A percentile compares a stretch with the other conserved stretches of the same genome.
phyloP scores from a whole-genome alignment of 306 rosid genomes.

The Amphicarpaea edgeworthii region DNA sequence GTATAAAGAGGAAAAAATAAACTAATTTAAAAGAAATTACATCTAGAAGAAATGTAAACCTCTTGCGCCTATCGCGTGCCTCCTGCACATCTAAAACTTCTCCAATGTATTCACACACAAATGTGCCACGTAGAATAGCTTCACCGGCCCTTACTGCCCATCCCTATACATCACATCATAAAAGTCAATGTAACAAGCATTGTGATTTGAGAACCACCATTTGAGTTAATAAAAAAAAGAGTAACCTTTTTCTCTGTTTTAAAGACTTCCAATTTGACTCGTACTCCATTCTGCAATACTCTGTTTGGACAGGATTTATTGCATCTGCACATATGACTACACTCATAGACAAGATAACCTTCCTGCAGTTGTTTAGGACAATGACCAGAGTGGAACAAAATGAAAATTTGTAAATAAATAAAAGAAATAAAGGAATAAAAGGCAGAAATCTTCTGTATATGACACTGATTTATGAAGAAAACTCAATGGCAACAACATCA shows the following conservation, averaged over 20 bases:
- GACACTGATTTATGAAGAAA: constrained; percentile 14
- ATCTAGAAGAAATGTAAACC: constrained; percentile 58
- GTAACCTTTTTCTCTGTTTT: constrained; percentile 81
- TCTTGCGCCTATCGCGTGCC: constrained; percentile 70
- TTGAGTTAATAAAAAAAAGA: constrained; percentile 33
- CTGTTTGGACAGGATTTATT: constrained; percentile 82
- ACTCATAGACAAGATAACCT: constrained; percentile 97
- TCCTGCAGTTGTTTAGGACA: constrained; percentile 70
- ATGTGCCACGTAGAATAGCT: constrained; percentile 87
- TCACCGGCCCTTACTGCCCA: constrained; percentile 97
- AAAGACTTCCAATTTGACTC: constrained; percentile 88
- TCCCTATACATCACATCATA: constrained; percentile 62
- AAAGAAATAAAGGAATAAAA: constrained; percentile 21
- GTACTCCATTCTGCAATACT: constrained; percentile 91
- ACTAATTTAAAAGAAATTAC: constrained; percentile 28
- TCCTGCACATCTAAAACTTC: constrained; percentile 81
- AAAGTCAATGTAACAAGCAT: constrained; percentile 48
- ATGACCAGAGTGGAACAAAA: constrained; percentile 22
- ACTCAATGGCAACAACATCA: constrained; percentile 23
- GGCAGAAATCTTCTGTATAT: neutral
- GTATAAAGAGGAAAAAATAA: constrained; percentile 22
- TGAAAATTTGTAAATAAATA: constrained; percentile 34
- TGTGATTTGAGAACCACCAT: constrained; percentile 22
- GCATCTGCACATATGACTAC: constrained; percentile 91
- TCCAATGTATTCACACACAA: constrained; percentile 92